A percentile compares a stretch with the other conserved stretches of the same genome.
Evolutionary conservation across 345 rosid genomes (phyloP).

Genomic region (Reutealis trisperma): DNA sequence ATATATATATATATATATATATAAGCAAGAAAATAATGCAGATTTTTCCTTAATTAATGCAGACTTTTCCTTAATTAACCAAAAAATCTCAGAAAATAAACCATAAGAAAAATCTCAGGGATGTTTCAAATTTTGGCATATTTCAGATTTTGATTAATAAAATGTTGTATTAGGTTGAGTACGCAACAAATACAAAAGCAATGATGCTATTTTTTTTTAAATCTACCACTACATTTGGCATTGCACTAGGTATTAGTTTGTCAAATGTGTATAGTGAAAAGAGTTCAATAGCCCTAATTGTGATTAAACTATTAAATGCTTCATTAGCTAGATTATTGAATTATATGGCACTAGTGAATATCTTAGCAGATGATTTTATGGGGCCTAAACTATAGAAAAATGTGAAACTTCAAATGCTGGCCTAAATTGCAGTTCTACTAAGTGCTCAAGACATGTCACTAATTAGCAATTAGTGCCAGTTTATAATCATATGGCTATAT

Average conservation of each 20-base stretch:
- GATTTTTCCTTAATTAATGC: too few species aligned
- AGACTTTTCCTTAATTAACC: too few species aligned
- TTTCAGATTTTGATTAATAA: too few species aligned
- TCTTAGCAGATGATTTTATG: constrained; percentile 57
- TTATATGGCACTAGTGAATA: constrained; percentile 85
- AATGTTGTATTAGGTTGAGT: constrained; percentile 70
- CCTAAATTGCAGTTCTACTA: constrained; percentile 51
- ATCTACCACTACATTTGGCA: constrained; percentile 69
- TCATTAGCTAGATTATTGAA: constrained; percentile 69
- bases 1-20: too few species aligned
- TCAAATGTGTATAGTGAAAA: constrained; percentile 53
- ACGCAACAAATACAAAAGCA: constrained; percentile 41
- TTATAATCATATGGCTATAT: too few species aligned
- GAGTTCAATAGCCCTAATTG: constrained; percentile 58
- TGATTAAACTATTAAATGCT: constrained; percentile 67
- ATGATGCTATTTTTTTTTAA: constrained; percentile 71
- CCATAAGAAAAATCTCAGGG: too few species aligned
- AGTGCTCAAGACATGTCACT: constrained; percentile 78
- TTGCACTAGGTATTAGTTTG: constrained; percentile 58
- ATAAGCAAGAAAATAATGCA: too few species aligned
- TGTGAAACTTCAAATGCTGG: constrained; percentile 60
- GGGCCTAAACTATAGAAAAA: constrained; percentile 67
- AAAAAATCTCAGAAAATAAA: too few species aligned
- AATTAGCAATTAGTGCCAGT: too few species aligned
- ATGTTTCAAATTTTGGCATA: too few species aligned